phyloP scores from a whole-genome alignment of 305 asterid genomes.

The Salvia sclarea region DNA sequence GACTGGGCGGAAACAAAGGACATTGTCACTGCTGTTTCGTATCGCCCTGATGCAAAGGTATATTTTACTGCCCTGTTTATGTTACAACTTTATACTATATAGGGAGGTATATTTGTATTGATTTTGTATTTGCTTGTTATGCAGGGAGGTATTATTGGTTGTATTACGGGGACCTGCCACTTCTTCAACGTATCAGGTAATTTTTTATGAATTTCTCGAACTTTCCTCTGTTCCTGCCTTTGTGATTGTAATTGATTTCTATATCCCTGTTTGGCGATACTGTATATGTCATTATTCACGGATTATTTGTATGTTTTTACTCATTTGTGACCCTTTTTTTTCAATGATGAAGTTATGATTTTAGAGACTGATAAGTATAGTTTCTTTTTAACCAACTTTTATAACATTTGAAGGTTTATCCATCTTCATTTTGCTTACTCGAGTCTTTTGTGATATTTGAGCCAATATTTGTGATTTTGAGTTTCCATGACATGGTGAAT shows the following conservation, averaged over 20 bases:
- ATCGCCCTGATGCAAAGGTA: slow-evolving; percentile 86
- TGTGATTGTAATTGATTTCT: not conserved
- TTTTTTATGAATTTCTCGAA: slow-evolving; percentile 6
- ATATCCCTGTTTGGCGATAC: not conserved
- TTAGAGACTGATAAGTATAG: not conserved
- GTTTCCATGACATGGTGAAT: not conserved
- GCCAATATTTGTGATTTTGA: too few species aligned
- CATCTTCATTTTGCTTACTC: not conserved
- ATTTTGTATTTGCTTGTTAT: slow-evolving; percentile 28
- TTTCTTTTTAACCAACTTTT: not conserved
- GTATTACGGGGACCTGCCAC: slow-evolving; percentile 68
- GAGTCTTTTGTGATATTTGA: too few species aligned
- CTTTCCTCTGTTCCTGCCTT: slow-evolving; percentile 11
- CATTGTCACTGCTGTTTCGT: slow-evolving; percentile 85
- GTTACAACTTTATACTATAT: not conserved
- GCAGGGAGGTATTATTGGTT: slow-evolving; percentile 84
- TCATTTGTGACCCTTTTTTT: slow-evolving; percentile 7
- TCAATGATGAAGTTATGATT: not conserved
- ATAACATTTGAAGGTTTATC: not conserved
- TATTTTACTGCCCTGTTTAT: slow-evolving; percentile 8
- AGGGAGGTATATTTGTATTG: slow-evolving; percentile 5
- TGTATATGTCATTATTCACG: not conserved
- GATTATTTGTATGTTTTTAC: not conserved
- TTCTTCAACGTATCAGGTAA: slow-evolving; percentile 72
- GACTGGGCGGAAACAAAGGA: slow-evolving; percentile 83